Percentiles rank a stretch among this genome's conserved stretches.
Evolutionary conservation across 805 yeast species (phyloP).

Genomic region (Candida pseudofarinosa): DNA sequence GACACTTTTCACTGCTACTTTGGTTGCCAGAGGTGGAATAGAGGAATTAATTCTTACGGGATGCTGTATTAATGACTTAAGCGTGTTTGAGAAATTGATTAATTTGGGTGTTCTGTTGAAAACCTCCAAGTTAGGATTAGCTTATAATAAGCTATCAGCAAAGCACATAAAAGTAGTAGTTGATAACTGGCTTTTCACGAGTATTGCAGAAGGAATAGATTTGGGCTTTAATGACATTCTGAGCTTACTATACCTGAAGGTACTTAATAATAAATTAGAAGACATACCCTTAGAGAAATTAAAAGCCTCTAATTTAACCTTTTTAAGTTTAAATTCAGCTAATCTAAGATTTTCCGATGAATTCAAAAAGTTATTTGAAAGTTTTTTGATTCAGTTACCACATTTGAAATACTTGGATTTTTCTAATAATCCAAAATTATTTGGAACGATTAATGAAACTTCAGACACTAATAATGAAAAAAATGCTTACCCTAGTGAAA

Average conservation of each 20-base stretch:
- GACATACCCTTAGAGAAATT: constrained; percentile 16
- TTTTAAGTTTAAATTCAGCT: constrained; percentile 65
- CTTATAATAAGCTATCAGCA: constrained; percentile 60
- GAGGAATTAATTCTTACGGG: constrained; percentile 81
- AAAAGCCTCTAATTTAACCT: constrained; percentile 25
- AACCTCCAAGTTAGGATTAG: constrained; percentile 70
- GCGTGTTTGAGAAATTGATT: constrained; percentile 52
- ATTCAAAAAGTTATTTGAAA: constrained; percentile 48
- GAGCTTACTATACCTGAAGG: constrained; percentile 27
- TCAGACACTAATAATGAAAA: not conserved
- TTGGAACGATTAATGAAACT: constrained; percentile 38
- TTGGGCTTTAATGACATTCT: constrained; percentile 76
- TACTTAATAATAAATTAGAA: constrained; percentile 31
- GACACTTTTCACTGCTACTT: constrained; percentile 67
- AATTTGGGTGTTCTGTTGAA: constrained; percentile 49
- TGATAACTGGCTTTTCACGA: constrained; percentile 52
- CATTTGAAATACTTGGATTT: constrained; percentile 69
- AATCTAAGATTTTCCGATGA: constrained; percentile 47
- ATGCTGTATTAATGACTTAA: constrained; percentile 55
- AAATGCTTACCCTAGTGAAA: not conserved
- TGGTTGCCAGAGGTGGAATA: constrained; percentile 66
- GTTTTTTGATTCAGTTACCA: constrained; percentile 50
- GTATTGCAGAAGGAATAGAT: constrained; percentile 65
- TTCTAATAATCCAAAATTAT: constrained; percentile 62
- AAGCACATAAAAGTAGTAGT: constrained; percentile 54